Conservation (phyloP, 2,329 filamentous ascomycete genomes). For the Ophiostoma ulmi region DNA sequence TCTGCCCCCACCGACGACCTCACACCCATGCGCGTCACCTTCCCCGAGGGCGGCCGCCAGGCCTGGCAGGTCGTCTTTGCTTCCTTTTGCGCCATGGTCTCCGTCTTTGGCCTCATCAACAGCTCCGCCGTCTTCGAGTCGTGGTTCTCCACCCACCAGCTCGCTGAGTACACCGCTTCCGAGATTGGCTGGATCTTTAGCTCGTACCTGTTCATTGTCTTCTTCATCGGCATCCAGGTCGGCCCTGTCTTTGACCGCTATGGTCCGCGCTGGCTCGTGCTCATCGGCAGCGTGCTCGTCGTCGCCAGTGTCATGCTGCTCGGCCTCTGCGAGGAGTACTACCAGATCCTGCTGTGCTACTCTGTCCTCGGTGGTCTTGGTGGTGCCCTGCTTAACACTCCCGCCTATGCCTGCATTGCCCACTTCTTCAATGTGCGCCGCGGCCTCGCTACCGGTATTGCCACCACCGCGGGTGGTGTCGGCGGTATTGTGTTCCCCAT, state of each 20-base stretch:
- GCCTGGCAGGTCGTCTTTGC: conserved; percentile 77
- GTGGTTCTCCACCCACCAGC: conserved; percentile 68
- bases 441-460: conserved; percentile 74
- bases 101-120: conserved; percentile 68
- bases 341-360: conserved; percentile 75
- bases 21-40: conserved; percentile 37
- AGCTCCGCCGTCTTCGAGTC: conserved; percentile 71
- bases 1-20: conserved; percentile 16
- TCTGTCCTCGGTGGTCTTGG: conserved; percentile 68
- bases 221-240: conserved; percentile 76
- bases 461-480: conserved; percentile 65
- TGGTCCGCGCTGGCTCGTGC: conserved; percentile 64
- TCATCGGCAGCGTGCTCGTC: conserved; percentile 57
- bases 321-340: conserved; percentile 66
- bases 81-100: conserved; percentile 65
- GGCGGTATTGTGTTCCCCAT: conserved; percentile 62
- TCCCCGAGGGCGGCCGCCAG: conserved; percentile 68
- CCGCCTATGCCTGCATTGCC: conserved; percentile 66
- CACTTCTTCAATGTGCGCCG: conserved; percentile 72
- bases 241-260: conserved; percentile 76
- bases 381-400: conserved; percentile 71
- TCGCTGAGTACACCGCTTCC: conserved; percentile 60
- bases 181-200: conserved; percentile 83
- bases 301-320: conserved; percentile 60
- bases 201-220: conserved; percentile 73